Evolutionary conservation across 257 asterid species (phyloP), one percentile per base, ranked within the genome.

Genomic region (Solanum commersonii): DNA sequence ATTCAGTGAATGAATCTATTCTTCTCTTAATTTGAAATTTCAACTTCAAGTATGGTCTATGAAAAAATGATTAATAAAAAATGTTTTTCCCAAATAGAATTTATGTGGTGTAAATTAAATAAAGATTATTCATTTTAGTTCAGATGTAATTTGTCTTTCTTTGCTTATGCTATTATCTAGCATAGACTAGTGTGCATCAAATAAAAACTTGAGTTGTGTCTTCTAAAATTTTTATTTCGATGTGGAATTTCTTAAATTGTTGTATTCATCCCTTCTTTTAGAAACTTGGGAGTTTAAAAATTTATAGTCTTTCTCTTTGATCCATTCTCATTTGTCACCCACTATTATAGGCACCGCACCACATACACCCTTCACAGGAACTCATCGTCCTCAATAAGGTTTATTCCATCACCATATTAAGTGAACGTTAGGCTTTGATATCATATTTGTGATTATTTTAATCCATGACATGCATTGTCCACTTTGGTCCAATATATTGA

Each of bases 11-110:
- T 63, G 15, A 23, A 4, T 10, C 0, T 63, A 2, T 10, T 22
- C 0, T 1, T 59, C 5, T 59, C 4, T 59, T 8, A 59, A 59
- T 59, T 20, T 20, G 5, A 9, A 9, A 60, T 60, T 60, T 22
- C 2, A 22, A 8, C 11, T 60, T 60, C 1, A 9, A 60, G 0
- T 22, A 3, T 0, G 5, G 0, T 3, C 0, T 60, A 60, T 22
- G 0, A 0, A 60, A 60, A 22, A 22, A 46, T 60, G 0, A 3
- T 60, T 23, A 2, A 4, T 60, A 60, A 4, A 0, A 1, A 8
- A 0, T 22, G 2, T 59, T 22, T 56, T 59, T 20, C 0, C 0
- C 2, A 20, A 59, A 59, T 59, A 46, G 0, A 59, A 59, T 59
- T 8, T 59, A 22, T 1, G 1, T 3, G 25, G 4, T 7, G 1